Conservation (phyloP, 1,284 basidiomycete species). For the Ceratobasidium sp. region DNA sequence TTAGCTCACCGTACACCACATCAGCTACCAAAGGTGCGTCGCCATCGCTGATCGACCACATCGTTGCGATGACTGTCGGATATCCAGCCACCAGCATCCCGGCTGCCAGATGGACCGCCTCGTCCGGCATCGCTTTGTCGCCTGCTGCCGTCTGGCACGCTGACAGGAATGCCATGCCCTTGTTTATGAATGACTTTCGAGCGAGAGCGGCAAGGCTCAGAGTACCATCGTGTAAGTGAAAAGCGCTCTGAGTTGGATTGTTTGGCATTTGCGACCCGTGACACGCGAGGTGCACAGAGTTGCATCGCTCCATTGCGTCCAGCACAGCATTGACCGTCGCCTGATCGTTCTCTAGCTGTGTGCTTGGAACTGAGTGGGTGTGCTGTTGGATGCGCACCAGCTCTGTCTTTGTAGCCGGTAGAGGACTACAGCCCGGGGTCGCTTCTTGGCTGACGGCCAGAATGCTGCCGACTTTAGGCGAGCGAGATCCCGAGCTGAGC, state of each 20-base stretch:
- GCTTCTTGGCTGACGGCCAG: conserved; percentile 19
- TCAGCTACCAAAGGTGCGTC: conserved; percentile 1
- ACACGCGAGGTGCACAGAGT: neutral
- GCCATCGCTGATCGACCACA: neutral
- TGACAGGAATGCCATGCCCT: conserved; percentile 2
- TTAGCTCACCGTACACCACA: neutral
- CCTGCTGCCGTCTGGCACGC: conserved; percentile 1
- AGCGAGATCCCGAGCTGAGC: neutral
- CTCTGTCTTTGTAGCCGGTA: conserved; percentile 24
- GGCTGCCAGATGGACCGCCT: too few species aligned
- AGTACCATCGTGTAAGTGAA: neutral
- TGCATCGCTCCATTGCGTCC: conserved; percentile 3
- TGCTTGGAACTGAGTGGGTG: too few species aligned
- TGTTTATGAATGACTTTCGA: neutral
- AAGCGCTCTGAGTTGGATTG: neutral
- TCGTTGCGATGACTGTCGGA: neutral
- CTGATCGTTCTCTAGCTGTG: neutral
- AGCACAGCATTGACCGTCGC: conserved; percentile 13
- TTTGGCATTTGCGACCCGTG: neutral
- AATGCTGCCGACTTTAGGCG: neutral
- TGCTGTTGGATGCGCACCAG: neutral
- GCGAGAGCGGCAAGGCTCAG: conserved; percentile 2
- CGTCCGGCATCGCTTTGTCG: too few species aligned
- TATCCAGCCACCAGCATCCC: neutral
- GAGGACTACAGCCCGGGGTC: neutral